Conservation (phyloP, 208 protist species). For the Borovskyia barvae region DNA sequence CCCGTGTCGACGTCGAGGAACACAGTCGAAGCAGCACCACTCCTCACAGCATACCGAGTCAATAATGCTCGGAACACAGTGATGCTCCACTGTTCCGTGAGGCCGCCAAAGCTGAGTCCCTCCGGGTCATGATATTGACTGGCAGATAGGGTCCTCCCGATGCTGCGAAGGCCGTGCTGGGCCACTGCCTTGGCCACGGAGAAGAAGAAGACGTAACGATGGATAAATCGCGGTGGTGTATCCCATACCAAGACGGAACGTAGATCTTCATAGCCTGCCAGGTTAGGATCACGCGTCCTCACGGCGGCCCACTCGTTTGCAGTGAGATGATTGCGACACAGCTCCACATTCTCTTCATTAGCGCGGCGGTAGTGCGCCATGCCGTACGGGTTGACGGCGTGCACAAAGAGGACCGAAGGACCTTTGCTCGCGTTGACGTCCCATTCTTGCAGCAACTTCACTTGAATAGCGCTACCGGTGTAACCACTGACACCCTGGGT, state of each 20-base stretch:
- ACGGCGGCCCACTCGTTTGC: conserved; percentile 50
- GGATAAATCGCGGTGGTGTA: conserved; percentile 54
- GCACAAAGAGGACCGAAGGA: conserved; percentile 81
- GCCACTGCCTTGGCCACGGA: conserved; percentile 22
- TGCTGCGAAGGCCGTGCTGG: conserved; percentile 29
- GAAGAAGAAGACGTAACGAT: conserved; percentile 68
- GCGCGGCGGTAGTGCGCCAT: conserved; percentile 74
- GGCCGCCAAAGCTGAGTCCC: conserved; percentile 74
- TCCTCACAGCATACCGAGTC: conserved; percentile 23
- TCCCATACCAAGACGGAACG: conserved; percentile 25
- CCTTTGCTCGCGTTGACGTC: conserved; percentile 42
- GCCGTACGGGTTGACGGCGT: conserved; percentile 86
- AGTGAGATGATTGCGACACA: conserved; percentile 80
- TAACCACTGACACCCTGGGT: conserved; percentile 85
- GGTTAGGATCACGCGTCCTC: conserved; percentile 34
- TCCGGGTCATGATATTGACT: conserved; percentile 76
- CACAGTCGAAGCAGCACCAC: conserved; percentile 37
- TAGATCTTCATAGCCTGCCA: conserved; percentile 48
- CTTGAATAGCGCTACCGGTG: conserved; percentile 80
- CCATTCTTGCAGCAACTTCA: conserved; percentile 65
- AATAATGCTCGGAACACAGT: conserved; percentile 51
- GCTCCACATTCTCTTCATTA: conserved; percentile 88
- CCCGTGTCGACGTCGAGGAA: conserved; percentile 78
- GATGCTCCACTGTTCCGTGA: conserved; percentile 59
- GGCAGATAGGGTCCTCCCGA: conserved; percentile 57